phyloP scores from a whole-genome alignment of 495 filamentous ascomycete species.

The Articulospora tetracladia region DNA sequence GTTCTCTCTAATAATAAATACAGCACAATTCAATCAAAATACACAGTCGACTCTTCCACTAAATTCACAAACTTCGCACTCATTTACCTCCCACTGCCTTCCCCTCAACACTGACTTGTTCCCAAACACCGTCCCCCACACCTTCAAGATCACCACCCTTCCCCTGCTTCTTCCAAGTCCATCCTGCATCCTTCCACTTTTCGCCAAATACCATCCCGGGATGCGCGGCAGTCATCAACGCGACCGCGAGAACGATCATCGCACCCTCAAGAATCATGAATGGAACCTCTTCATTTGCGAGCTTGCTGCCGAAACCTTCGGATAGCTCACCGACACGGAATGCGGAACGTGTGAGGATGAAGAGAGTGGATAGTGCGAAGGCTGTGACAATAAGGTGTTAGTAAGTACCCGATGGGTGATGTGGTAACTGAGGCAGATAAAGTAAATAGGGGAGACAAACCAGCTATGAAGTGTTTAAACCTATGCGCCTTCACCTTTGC shows the following conservation, averaged over 20 bases:
- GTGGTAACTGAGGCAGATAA: neutral
- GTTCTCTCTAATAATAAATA: too few species aligned
- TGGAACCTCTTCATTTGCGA: conserved; percentile 29
- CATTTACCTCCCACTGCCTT: neutral
- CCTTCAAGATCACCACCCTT: neutral
- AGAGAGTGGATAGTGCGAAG: conserved; percentile 20
- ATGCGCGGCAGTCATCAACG: conserved; percentile 26
- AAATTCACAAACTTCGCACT: neutral
- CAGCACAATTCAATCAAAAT: too few species aligned
- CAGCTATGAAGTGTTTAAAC: conserved; percentile 8
- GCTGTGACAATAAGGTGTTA: neutral
- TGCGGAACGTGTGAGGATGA: conserved; percentile 30
- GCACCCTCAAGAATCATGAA: conserved; percentile 34
- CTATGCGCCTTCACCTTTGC: neutral
- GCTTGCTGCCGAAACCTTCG: conserved; percentile 27
- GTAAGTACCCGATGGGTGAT: neutral
- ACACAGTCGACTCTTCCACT: too few species aligned
- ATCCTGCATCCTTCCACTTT: conserved; percentile 3
- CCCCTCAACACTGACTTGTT: neutral
- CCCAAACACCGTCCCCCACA: neutral
- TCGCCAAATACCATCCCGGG: conserved; percentile 16
- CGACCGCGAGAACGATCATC: conserved; percentile 30
- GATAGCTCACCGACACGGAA: conserved; percentile 32
- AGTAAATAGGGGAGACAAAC: conserved; percentile 3
- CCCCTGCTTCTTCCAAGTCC: neutral